These are phyloP conservation scores for Termitomyces titanicus DNA, from an alignment of 768 basidiomycete species.

Conservation along the genomic window DNA sequence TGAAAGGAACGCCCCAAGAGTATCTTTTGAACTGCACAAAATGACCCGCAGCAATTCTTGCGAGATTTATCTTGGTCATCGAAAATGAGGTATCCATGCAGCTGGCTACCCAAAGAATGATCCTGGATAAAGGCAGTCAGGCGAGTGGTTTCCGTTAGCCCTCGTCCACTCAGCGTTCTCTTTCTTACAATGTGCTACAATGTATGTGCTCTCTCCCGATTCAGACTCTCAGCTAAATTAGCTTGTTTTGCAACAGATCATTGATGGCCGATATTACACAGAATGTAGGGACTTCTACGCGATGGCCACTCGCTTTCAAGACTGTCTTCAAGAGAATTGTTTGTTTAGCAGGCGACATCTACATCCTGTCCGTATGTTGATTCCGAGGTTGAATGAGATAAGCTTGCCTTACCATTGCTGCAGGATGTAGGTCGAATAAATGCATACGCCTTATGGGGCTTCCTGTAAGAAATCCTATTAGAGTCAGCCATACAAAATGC, in stretches of 20 bases:
- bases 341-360: slow-evolving; percentile 67
- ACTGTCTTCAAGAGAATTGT: slow-evolving; percentile 62
- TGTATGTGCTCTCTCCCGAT: slow-evolving; percentile 35
- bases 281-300: slow-evolving; percentile 68
- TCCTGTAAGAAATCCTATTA: slow-evolving; percentile 68
- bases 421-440: slow-evolving; percentile 51
- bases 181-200: slow-evolving; percentile 68
- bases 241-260: slow-evolving; percentile 43
- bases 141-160: background rate
- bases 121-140: slow-evolving; percentile 13
- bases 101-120: slow-evolving; percentile 17
- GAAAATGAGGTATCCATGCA: slow-evolving; percentile 42
- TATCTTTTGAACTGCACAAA: background rate
- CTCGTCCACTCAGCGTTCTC: background rate
- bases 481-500: slow-evolving; percentile 55
- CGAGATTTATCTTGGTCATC: slow-evolving; percentile 24
- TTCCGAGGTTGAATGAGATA: background rate
- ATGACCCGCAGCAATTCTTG: slow-evolving; percentile 10
- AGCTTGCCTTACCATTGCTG: background rate
- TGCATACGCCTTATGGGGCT: slow-evolving; percentile 66
- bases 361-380: slow-evolving; percentile 46
- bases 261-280: slow-evolving; percentile 73
- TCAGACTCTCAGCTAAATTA: background rate
- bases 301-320: slow-evolving; percentile 66
- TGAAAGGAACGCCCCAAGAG: background rate